Evolutionary conservation across 2,329 filamentous ascomycete species (phyloP).

Genomic region (Ilyonectria destructans): DNA sequence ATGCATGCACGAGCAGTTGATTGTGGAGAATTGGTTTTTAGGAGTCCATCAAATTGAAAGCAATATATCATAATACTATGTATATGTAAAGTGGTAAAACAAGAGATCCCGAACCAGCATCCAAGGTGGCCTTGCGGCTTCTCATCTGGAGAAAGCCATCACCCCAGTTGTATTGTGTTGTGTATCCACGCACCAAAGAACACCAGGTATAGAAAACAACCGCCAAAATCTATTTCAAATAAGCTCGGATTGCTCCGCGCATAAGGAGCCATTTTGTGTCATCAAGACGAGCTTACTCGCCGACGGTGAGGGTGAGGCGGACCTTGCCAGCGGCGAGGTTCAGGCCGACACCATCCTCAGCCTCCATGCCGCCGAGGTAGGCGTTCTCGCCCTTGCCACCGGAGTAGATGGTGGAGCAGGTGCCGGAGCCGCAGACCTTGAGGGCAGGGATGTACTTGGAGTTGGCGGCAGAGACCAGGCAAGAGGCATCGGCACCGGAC

Average conservation of each 20-base stretch:
- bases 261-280: constrained; percentile 4
- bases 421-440: constrained; percentile 57
- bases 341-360: constrained; percentile 58
- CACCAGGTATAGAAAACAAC: constrained; percentile 33
- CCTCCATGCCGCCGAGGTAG: constrained; percentile 58
- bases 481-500: constrained; percentile 68
- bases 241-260: constrained; percentile 4
- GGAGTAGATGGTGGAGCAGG: constrained; percentile 60
- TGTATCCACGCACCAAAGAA: constrained; percentile 29
- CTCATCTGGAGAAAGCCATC: constrained; percentile 29
- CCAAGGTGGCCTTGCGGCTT: constrained; percentile 30
- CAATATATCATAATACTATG: constrained; percentile 46
- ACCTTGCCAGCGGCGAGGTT: constrained; percentile 54
- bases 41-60: constrained; percentile 32
- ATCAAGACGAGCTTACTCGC: constrained; percentile 40
- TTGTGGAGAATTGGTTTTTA: background rate
- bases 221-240: constrained; percentile 31
- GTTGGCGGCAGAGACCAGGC: constrained; percentile 60
- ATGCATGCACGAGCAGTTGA: background rate
- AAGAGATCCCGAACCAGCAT: constrained; percentile 42
- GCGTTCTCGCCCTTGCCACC: constrained; percentile 57
- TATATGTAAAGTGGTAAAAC: constrained; percentile 39
- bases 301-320: constrained; percentile 53
- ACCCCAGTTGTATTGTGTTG: constrained; percentile 33
- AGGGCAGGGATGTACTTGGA: constrained; percentile 54